Evolutionary conservation across 331 rosid genomes (phyloP), one percentile per base, ranked within the genome.

Genomic region (Malus hybrid): DNA sequence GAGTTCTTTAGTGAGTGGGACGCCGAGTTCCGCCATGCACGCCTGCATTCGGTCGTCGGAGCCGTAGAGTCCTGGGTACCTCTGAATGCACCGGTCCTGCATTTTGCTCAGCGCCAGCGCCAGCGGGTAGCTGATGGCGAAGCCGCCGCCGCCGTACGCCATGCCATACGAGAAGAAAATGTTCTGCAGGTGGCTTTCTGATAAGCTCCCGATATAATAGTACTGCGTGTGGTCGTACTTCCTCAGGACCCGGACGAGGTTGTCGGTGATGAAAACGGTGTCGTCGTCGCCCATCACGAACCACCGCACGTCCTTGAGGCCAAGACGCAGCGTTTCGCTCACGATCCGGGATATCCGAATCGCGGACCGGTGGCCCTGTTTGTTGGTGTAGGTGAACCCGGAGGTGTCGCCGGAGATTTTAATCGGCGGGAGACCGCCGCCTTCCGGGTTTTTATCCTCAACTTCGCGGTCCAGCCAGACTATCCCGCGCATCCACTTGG

Each of bases 11-110:
- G 98, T 90, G 86, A 95, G 93, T 39, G 99, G 99, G 70, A 95
- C 98, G 33, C 99, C 99, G 76, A 95, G 98, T 85, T 95, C 99
- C 10, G 99, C 97, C 98, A 95, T 95, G 81, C 99, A 95, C 19
- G 99, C 99, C 33, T 95, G 99, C 86, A 95, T 90, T 73, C 99
- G 84, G 32, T 95, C 99, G 64, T 95, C 99, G 69, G 99, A 95
- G 14, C 99, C 99, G 79, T 95, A 95, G 12, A 95, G 73, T 3
- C 83, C 87, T 0, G 99, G 99, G 70, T 95, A 95, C 44, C 98
- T 86, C 31, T 85, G 87, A 32, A 95, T 90, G 29, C 99, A 95
- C 1, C 91, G 77, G 78, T 95, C 99, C 67, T 95, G 99, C 93
- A 92, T 95, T 74, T 77, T 84, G 4, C 73, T 61, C 3, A 95